Percentiles rank a stretch among this genome's conserved stretches.
Evolutionary conservation across 1,139 yeast species (phyloP).

Genomic region (Tardiomyces depauwii): DNA sequence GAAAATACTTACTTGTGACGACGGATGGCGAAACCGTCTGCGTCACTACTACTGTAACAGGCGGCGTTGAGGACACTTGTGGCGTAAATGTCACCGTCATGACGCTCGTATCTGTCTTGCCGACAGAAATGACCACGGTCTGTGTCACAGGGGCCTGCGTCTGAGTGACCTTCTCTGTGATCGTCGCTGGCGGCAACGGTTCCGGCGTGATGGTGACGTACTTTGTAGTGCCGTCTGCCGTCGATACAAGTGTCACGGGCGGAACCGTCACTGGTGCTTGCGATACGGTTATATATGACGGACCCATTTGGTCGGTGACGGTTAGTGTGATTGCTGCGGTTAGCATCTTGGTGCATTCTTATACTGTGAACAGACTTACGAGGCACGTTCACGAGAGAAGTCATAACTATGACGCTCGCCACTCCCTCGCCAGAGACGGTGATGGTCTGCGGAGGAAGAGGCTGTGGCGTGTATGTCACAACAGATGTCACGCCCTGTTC

Average conservation of each 20-base stretch:
- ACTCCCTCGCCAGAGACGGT: background rate
- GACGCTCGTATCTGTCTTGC: background rate
- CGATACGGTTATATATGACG: background rate
- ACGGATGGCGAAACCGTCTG: background rate
- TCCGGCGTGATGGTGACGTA: background rate
- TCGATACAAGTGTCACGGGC: background rate
- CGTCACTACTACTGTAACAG: background rate
- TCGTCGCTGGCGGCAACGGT: background rate
- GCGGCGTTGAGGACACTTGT: background rate
- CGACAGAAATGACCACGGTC: background rate
- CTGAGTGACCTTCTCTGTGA: background rate
- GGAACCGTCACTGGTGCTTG: background rate
- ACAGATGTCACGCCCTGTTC: background rate
- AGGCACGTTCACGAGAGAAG: background rate
- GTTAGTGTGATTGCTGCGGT: background rate
- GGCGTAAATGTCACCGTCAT: background rate
- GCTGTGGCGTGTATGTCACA: constrained; percentile 1
- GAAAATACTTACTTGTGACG: background rate
- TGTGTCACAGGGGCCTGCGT: background rate
- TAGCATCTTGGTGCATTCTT: background rate
- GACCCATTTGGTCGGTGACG: background rate
- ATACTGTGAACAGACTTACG: background rate
- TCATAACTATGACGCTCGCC: background rate
- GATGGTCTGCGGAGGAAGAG: background rate
- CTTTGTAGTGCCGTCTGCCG: background rate